Conservation (phyloP, 2,329 filamentous ascomycete genomes). For the Colletotrichum chrysophilum region DNA sequence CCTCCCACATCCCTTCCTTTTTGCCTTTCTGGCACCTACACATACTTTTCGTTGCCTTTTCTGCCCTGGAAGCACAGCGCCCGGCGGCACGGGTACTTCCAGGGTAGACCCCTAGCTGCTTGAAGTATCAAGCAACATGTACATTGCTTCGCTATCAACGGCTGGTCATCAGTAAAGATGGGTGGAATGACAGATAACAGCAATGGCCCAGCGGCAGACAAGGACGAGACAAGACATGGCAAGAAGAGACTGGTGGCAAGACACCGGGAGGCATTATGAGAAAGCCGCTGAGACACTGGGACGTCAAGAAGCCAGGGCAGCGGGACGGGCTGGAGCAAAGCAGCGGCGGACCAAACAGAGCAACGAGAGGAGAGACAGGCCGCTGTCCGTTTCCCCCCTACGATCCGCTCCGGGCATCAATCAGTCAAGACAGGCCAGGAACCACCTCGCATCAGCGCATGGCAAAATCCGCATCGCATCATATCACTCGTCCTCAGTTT, state of each 20-base stretch:
- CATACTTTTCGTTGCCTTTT: not conserved
- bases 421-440: not conserved
- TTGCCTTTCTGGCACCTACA: not conserved
- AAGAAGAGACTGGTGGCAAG: not conserved
- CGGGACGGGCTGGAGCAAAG: not conserved
- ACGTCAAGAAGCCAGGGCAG: not conserved
- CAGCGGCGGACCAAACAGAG: not conserved
- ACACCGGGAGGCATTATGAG: not conserved
- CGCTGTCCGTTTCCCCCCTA: not conserved
- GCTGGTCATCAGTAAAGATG: not conserved
- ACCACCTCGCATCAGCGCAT: conserved; percentile 10
- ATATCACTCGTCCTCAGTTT: not conserved
- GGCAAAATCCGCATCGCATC: not conserved
- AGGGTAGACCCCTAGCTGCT: not conserved
- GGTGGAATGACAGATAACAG: not conserved
- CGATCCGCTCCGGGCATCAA: not conserved
- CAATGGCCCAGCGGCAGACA: not conserved
- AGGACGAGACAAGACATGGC: not conserved
- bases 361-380: not conserved
- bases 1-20: conserved; percentile 6
- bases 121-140: not conserved
- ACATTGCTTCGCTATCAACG: not conserved
- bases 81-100: not conserved
- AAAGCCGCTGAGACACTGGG: not conserved
- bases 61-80: not conserved